These are phyloP conservation scores for Fusarium newnesense DNA, from an alignment of 2,329 filamentous ascomycete genomes.

Conservation along the genomic window DNA sequence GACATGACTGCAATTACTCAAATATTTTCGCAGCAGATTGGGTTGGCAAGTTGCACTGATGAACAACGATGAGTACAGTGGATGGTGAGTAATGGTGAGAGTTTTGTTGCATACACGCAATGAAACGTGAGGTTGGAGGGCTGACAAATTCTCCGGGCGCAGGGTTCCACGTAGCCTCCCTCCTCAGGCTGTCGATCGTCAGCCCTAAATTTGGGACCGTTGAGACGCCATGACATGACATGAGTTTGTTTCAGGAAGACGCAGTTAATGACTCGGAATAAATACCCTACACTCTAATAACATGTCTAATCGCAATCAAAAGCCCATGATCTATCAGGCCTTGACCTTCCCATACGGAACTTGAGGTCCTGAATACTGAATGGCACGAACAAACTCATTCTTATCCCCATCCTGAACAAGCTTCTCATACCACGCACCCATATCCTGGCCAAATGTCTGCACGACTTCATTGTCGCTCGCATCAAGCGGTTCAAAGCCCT, in stretches of 20 bases:
- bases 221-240: neutral
- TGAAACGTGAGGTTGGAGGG: neutral
- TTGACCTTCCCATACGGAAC: conserved; percentile 27
- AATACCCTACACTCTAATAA: neutral
- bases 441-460: conserved; percentile 35
- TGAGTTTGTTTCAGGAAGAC: neutral
- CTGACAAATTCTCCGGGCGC: conserved; percentile 33
- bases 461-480: conserved; percentile 33
- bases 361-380: conserved; percentile 38
- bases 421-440: conserved; percentile 37
- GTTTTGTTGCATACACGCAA: neutral
- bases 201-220: conserved; percentile 3
- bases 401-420: conserved; percentile 43
- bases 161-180: neutral
- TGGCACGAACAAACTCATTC: conserved; percentile 39
- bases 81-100: neutral
- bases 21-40: fast-evolving
- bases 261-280: neutral
- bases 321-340: neutral
- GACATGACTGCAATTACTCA: neutral
- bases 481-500: conserved; percentile 44
- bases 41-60: fast-evolving
- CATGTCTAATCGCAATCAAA: neutral
- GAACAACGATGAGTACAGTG: fast-evolving
- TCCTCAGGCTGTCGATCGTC: neutral